Percentiles rank a stretch among this genome's conserved stretches.
Conservation (phyloP, 306 rosid genomes). For the Luffa acutangula region DNA sequence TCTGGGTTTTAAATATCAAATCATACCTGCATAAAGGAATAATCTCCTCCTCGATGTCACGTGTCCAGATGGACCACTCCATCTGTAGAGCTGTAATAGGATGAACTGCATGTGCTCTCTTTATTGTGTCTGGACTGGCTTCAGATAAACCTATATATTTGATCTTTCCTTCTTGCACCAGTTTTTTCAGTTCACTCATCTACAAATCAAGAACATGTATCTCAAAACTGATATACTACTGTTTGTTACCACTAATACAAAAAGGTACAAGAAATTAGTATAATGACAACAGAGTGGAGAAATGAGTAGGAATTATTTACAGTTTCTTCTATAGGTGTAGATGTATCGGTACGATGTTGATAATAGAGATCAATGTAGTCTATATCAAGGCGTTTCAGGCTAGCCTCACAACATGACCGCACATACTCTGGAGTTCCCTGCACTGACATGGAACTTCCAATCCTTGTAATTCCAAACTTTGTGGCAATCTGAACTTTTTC, state of each 20-base stretch:
- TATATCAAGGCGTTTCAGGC: conserved; percentile 63
- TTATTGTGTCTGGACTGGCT: conserved; percentile 64
- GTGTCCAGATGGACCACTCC: conserved; percentile 79
- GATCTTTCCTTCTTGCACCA: conserved; percentile 70
- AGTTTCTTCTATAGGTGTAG: conserved; percentile 73
- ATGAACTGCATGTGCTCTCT: conserved; percentile 80
- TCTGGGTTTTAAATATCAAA: not conserved
- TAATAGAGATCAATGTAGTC: conserved; percentile 77
- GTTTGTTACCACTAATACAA: not conserved
- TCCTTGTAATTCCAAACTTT: conserved; percentile 54
- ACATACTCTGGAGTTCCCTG: conserved; percentile 79
- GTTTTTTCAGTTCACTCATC: conserved; percentile 69
- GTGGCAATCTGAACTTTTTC: conserved; percentile 69
- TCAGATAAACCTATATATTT: conserved; percentile 67
- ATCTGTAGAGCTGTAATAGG: conserved; percentile 65
- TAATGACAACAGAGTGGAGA: not conserved
- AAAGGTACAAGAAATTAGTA: not conserved
- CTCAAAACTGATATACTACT: not conserved
- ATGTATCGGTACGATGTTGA: conserved; percentile 67
- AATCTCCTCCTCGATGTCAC: conserved; percentile 61
- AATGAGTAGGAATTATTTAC: conserved; percentile 22
- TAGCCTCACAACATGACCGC: conserved; percentile 62
- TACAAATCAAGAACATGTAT: conserved; percentile 7
- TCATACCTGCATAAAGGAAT: conserved; percentile 62
- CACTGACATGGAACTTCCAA: conserved; percentile 20